Evolutionary conservation across 2,329 filamentous ascomycete species (phyloP), one percentile per base, ranked within the genome.

Genomic region (Alternaria gansuensis): DNA sequence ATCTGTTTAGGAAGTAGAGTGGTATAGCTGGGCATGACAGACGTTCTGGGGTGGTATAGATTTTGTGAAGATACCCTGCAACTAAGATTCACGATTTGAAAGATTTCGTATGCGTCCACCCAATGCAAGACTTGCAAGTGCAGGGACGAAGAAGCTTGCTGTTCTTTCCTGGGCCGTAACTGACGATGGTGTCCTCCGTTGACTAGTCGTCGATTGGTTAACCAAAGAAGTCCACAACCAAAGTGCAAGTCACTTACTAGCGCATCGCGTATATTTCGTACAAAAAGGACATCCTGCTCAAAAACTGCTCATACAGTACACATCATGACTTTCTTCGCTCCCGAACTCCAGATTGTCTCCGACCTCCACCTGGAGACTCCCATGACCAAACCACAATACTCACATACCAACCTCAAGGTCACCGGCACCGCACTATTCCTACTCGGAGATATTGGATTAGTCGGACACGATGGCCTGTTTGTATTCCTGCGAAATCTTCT

Each of bases 1-100:
- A 45, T 49, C 41, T 72, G 24, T 70, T 73, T 33, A 61, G 58
- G 37, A 69, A 65, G 52, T 67, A 57, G 41, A 9, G 37, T 7
- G 7, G 11, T 41, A 41, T 9, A 26, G 7, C 11, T 14, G 36
- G 24, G 24, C 13, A 43, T 26, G 40, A n/a, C 6, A 26, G 40
- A 24, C 24, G 24, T 43, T 28, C 0, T 43, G 13, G 40, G 39
- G 13, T 28, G 6, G 7, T 43, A 13, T 28, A 9, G 14, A n/a
- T n/a, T 17, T 37, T 21, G 11, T 5, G 2, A 24, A 40, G 21
- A 40, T 24, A 40, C 21, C 21, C 21, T 24, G 21, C 21, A 5
- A 23, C 1, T 24, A 10, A 40, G 17, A 39, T 23, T 13, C 17
- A 36, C 28, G 28, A 29, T 6, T 3, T 9, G 5, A 29, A 29